Evolutionary conservation across 2,329 filamentous ascomycete species (phyloP).

Genomic region (Aspergillus latus): DNA sequence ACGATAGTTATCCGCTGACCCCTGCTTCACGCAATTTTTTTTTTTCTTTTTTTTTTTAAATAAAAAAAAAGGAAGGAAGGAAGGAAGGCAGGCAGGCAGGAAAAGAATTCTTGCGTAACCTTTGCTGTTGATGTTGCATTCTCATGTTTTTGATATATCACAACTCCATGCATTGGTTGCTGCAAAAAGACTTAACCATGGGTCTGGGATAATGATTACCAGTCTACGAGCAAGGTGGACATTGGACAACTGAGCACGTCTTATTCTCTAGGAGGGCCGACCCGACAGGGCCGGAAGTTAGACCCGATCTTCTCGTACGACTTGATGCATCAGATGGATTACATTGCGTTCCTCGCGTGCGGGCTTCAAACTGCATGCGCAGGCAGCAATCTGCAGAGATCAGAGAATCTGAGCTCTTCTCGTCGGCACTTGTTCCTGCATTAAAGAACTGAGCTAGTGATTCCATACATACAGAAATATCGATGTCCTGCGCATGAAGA

Average conservation of each 20-base stretch:
- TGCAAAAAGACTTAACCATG: conserved; percentile 9
- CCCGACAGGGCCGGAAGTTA: background rate
- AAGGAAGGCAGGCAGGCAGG: no score
- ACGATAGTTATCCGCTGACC: no score
- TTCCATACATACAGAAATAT: conserved; percentile 8
- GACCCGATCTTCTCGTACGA: conserved; percentile 6
- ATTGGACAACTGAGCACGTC: background rate
- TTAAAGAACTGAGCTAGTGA: conserved; percentile 7
- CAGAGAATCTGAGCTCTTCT: background rate
- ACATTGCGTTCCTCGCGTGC: conserved; percentile 16
- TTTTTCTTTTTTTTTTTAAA: no score
- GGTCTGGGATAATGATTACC: background rate
- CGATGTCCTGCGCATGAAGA: conserved; percentile 2
- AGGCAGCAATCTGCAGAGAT: background rate
- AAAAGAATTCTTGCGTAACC: background rate
- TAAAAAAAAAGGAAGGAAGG: no score
- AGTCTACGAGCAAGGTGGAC: no score
- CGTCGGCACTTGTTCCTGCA: background rate
- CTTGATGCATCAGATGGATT: conserved; percentile 8
- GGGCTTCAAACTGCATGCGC: conserved; percentile 8
- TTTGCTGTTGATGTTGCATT: conserved; percentile 9
- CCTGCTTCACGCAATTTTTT: no score
- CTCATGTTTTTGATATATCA: conserved; percentile 17
- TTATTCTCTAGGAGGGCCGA: background rate
- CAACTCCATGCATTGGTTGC: conserved; percentile 13